Conservation (phyloP, 2,329 filamentous ascomycete genomes). For the Ophiosphaerella korrae region DNA sequence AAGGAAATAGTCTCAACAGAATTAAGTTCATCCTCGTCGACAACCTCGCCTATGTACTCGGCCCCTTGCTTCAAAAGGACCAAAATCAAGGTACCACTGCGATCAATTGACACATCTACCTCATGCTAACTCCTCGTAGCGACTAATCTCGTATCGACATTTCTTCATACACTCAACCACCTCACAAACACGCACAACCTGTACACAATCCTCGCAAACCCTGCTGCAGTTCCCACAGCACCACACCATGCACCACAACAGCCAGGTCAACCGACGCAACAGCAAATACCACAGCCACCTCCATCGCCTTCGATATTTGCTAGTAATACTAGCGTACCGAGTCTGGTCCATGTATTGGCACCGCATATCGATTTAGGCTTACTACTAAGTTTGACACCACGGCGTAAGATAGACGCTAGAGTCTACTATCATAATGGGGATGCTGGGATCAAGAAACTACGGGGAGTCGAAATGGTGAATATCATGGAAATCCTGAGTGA, state of each 20-base stretch:
- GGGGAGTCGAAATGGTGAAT: slow-evolving; percentile 34
- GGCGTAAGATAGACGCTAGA: slow-evolving; percentile 41
- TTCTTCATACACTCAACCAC: slow-evolving; percentile 36
- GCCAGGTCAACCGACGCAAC: background rate
- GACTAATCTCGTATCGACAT: slow-evolving; percentile 48
- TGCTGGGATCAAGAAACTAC: slow-evolving; percentile 13
- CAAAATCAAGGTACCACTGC: slow-evolving; percentile 37
- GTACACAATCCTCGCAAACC: background rate
- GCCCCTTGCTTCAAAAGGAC: slow-evolving; percentile 46
- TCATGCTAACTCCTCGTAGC: slow-evolving; percentile 26
- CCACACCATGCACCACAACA: background rate
- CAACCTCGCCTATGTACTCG: slow-evolving; percentile 46
- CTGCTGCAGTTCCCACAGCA: background rate
- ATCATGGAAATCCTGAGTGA: slow-evolving; percentile 54
- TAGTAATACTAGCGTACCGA: slow-evolving; percentile 44
- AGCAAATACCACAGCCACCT: slow-evolving; percentile 15
- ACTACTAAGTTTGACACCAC: slow-evolving; percentile 48
- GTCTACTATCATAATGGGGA: slow-evolving; percentile 30
- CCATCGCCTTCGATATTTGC: slow-evolving; percentile 49
- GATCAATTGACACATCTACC: slow-evolving; percentile 22
- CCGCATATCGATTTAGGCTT: slow-evolving; percentile 48
- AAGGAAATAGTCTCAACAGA: background rate
- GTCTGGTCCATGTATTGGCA: slow-evolving; percentile 44
- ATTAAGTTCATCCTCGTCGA: slow-evolving; percentile 47
- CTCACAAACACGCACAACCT: too few relatives aligned